Conservation (phyloP, 768 basidiomycete species). For the Lentinula sp. region DNA sequence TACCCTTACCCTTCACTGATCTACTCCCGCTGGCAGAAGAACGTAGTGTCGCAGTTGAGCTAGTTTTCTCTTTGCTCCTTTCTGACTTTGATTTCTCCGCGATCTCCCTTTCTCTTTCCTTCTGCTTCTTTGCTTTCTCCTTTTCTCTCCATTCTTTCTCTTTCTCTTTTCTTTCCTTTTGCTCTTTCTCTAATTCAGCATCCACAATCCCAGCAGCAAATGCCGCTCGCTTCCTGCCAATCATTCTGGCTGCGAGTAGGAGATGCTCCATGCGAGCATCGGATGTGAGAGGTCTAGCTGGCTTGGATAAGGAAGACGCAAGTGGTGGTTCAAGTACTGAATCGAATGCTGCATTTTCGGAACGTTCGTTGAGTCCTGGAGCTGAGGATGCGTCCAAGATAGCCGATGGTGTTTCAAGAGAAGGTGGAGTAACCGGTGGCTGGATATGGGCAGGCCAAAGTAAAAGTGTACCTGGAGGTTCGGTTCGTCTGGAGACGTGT, state of each 20-base stretch:
- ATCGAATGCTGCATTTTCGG: not conserved
- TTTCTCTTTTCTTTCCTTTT: conserved; percentile 18
- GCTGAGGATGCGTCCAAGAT: not conserved
- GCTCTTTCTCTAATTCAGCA: conserved; percentile 33
- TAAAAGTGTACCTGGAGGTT: not conserved
- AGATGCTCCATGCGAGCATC: conserved; percentile 72
- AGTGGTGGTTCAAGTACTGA: conserved; percentile 1
- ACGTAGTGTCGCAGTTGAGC: not conserved
- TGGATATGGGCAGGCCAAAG: not conserved
- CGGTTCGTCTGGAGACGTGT: not conserved
- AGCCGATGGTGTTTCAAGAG: conserved; percentile 1
- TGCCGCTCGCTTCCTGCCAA: conserved; percentile 57
- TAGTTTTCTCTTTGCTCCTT: not conserved
- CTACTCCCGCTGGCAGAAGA: not conserved
- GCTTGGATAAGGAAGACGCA: conserved; percentile 3
- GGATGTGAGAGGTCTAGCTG: conserved; percentile 31
- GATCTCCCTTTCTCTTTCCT: not conserved
- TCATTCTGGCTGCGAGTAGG: conserved; percentile 62
- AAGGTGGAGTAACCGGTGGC: not conserved
- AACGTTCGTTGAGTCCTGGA: not conserved
- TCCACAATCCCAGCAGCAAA: conserved; percentile 46
- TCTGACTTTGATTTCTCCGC: not conserved
- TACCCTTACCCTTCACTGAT: not conserved
- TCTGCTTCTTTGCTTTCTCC: conserved; percentile 14
- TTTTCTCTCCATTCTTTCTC: conserved; percentile 18